These are phyloP conservation scores for Trichoderma citrinoviride DNA, from an alignment of 2,329 filamentous ascomycete species.

Conservation along the genomic window DNA sequence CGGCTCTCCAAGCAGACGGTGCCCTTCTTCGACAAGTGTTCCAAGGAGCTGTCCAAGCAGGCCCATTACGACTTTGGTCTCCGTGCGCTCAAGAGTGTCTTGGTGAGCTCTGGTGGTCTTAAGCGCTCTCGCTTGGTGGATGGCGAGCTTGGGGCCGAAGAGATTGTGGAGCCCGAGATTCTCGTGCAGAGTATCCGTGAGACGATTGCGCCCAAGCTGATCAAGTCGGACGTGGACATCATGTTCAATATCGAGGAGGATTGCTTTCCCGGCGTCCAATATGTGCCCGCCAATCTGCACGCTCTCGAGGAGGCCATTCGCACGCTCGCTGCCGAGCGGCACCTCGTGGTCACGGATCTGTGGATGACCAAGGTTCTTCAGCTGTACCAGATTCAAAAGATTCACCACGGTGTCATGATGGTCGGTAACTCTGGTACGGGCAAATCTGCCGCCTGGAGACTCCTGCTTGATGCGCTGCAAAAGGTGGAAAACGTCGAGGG, in stretches of 20 bases:
- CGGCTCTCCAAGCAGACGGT: constrained; percentile 91
- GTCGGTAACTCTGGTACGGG: constrained; percentile 96
- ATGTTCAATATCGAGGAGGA: constrained; percentile 80
- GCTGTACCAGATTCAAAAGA: constrained; percentile 94
- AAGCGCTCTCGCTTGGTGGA: constrained; percentile 76
- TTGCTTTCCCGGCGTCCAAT: constrained; percentile 90
- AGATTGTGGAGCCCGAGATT: constrained; percentile 88
- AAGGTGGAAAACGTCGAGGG: constrained; percentile 89
- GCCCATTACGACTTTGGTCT: constrained; percentile 99
- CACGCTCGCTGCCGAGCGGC: constrained; percentile 76
- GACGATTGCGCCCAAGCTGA: constrained; percentile 96
- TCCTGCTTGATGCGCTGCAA: constrained; percentile 86
- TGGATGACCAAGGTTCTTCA: constrained; percentile 99
- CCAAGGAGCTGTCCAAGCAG: constrained; percentile 81
- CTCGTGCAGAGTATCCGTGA: constrained; percentile 98
- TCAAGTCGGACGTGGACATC: constrained; percentile 84
- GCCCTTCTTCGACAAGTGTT: constrained; percentile 94
- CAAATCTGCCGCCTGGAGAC: constrained; percentile 93
- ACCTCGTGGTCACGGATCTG: constrained; percentile 84
- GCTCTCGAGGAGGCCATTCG: constrained; percentile 78
- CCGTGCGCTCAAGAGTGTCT: constrained; percentile 94
- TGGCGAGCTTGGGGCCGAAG: constrained; percentile 61
- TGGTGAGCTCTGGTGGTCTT: constrained; percentile 94
- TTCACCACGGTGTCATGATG: constrained; percentile 99
- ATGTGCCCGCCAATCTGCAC: constrained; percentile 83